These are phyloP conservation scores for Citrullus mucosospermus DNA, from an alignment of 306 rosid species.

Conservation along the genomic window DNA sequence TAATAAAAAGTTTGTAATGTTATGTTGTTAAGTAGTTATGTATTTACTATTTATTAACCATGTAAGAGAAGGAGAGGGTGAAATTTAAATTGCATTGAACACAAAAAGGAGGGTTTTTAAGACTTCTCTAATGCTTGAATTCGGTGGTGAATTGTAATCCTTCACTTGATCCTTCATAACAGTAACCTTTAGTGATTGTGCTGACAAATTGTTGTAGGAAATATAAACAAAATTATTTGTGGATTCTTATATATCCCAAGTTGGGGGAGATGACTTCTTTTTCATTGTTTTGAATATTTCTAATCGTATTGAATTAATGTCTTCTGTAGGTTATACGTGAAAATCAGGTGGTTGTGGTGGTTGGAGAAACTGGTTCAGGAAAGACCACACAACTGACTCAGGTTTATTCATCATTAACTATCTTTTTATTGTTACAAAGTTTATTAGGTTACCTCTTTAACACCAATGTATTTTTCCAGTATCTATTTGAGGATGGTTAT, in stretches of 20 bases:
- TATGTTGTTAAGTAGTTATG: not conserved
- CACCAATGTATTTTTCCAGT: slow-evolving; percentile 34
- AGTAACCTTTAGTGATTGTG: not conserved
- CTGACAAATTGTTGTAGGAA: not conserved
- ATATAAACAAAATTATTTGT: not conserved
- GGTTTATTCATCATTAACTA: slow-evolving; percentile 29
- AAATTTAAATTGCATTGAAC: not conserved
- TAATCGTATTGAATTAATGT: not conserved
- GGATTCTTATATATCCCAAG: not conserved
- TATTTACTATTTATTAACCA: not conserved
- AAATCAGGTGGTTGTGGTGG: slow-evolving; percentile 87
- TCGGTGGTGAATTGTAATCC: not conserved
- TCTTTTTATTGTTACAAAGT: not conserved
- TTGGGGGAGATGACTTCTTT: not conserved
- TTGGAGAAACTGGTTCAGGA: slow-evolving; percentile 99
- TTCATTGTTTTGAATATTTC: slow-evolving; percentile 6
- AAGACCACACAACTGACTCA: slow-evolving; percentile 95
- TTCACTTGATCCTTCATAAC: not conserved
- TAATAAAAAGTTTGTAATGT: not conserved
- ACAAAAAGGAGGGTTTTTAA: not conserved
- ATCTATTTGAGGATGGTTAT: slow-evolving; percentile 88
- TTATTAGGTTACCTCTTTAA: not conserved
- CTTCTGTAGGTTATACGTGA: slow-evolving; percentile 70
- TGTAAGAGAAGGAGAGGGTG: not conserved
- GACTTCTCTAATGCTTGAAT: not conserved